These are phyloP conservation scores for Bacidia gigantensis DNA, from an alignment of 495 filamentous ascomycete species.

Conservation along the genomic window DNA sequence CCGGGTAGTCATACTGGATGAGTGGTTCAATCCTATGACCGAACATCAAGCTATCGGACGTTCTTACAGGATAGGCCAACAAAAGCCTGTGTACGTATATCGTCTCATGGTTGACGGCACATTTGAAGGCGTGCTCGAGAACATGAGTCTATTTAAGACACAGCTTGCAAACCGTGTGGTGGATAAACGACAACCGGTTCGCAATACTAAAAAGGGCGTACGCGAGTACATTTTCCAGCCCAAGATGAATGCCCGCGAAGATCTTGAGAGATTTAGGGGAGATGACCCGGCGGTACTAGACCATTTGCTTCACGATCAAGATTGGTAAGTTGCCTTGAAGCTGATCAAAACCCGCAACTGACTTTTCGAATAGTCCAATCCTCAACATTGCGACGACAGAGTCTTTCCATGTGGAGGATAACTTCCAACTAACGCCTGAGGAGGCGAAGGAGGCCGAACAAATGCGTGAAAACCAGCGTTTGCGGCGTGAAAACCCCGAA, in stretches of 20 bases:
- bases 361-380: slow-evolving; percentile 22
- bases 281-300: slow-evolving; percentile 61
- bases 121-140: slow-evolving; percentile 57
- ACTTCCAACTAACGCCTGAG: slow-evolving; percentile 41
- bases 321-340: slow-evolving; percentile 7
- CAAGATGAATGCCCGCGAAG: slow-evolving; percentile 34
- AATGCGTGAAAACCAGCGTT: slow-evolving; percentile 29
- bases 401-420: slow-evolving; percentile 42
- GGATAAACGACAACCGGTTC: slow-evolving; percentile 62
- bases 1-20: slow-evolving; percentile 78
- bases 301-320: slow-evolving; percentile 35
- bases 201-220: slow-evolving; percentile 35
- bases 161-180: slow-evolving; percentile 68
- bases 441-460: slow-evolving; percentile 36
- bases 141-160: slow-evolving; percentile 63
- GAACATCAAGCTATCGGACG: slow-evolving; percentile 86
- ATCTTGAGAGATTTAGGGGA: slow-evolving; percentile 38
- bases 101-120: slow-evolving; percentile 70
- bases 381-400: slow-evolving; percentile 41
- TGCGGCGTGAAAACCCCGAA: slow-evolving; percentile 32
- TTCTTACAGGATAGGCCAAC: slow-evolving; percentile 76
- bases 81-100: slow-evolving; percentile 76
- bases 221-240: slow-evolving; percentile 45
- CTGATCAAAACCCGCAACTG: background rate
- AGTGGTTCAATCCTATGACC: slow-evolving; percentile 61